These are phyloP conservation scores for Cordia subcordata DNA, from an alignment of 257 asterid genomes.

Conservation along the genomic window DNA sequence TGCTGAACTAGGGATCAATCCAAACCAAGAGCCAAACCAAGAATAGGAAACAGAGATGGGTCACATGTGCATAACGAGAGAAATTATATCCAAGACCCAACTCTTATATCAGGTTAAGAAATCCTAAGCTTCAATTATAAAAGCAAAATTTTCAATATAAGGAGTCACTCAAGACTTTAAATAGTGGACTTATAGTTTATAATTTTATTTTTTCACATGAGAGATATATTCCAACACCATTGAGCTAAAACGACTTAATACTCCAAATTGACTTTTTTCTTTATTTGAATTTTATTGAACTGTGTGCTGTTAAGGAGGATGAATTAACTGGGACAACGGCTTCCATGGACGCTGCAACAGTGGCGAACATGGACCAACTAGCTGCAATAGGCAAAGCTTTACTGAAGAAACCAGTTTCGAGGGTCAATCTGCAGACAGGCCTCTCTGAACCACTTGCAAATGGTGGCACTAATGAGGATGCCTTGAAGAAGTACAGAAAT, in stretches of 20 bases:
- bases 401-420: slow-evolving; percentile 38
- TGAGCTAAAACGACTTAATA: not conserved
- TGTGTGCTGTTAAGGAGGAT: slow-evolving; percentile 29
- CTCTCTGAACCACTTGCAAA: slow-evolving; percentile 14
- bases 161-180: too few relatives aligned
- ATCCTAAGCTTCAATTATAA: too few relatives aligned
- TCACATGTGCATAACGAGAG: too few relatives aligned
- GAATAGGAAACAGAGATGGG: too few relatives aligned
- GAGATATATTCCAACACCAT: too few relatives aligned
- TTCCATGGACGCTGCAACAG: slow-evolving; percentile 38
- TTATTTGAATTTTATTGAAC: not conserved
- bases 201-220: too few relatives aligned
- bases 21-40: too few relatives aligned
- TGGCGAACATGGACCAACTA: slow-evolving; percentile 31
- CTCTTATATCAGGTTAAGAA: too few relatives aligned
- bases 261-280: not conserved
- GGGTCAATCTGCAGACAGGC: slow-evolving; percentile 36
- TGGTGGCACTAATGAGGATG: slow-evolving; percentile 33
- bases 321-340: slow-evolving; percentile 26
- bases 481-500: slow-evolving; percentile 9
- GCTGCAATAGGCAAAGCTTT: slow-evolving; percentile 28
- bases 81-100: too few relatives aligned
- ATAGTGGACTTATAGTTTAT: too few relatives aligned
- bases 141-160: too few relatives aligned
- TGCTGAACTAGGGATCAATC: too few relatives aligned